Conservation (phyloP, 2,329 filamentous ascomycete species). For the Zymoseptoria tritici region DNA sequence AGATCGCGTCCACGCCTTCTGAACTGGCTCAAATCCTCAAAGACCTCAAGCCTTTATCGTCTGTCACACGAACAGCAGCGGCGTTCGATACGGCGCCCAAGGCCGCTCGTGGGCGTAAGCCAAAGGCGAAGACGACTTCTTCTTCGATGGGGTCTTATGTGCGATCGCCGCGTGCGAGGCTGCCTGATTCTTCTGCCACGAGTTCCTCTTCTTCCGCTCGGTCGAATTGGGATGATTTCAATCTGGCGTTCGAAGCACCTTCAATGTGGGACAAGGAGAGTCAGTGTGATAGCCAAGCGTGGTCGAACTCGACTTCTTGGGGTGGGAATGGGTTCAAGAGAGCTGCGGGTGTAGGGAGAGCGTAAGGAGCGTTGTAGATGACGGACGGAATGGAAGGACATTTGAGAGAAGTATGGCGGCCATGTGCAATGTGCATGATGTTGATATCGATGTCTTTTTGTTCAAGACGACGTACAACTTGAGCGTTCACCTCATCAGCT, state of each 20-base stretch:
- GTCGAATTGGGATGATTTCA: neutral
- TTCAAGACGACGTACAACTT: too few relatives aligned
- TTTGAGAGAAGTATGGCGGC: neutral
- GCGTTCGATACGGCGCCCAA: conserved; percentile 1
- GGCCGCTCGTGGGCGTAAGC: neutral
- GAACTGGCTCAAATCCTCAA: conserved; percentile 50
- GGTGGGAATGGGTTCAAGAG: neutral
- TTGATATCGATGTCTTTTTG: neutral
- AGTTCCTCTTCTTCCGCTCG: neutral
- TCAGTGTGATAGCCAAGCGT: neutral
- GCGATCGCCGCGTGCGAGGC: neutral
- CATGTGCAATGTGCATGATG: neutral
- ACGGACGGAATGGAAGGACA: neutral
- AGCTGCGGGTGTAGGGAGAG: neutral
- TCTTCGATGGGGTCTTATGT: neutral
- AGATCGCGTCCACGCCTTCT: conserved; percentile 66
- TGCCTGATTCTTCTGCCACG: neutral
- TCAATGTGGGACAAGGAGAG: neutral
- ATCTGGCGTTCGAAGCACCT: neutral
- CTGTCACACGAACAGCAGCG: conserved; percentile 2
- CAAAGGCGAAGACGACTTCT: neutral
- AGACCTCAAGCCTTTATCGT: conserved; percentile 8
- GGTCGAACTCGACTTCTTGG: neutral
- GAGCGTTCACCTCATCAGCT: too few relatives aligned
- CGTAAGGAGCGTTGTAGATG: neutral